Percentiles rank a stretch among this genome's conserved stretches.
Evolutionary conservation across 345 rosid species (phyloP).

Genomic region (Brassica cretica): DNA sequence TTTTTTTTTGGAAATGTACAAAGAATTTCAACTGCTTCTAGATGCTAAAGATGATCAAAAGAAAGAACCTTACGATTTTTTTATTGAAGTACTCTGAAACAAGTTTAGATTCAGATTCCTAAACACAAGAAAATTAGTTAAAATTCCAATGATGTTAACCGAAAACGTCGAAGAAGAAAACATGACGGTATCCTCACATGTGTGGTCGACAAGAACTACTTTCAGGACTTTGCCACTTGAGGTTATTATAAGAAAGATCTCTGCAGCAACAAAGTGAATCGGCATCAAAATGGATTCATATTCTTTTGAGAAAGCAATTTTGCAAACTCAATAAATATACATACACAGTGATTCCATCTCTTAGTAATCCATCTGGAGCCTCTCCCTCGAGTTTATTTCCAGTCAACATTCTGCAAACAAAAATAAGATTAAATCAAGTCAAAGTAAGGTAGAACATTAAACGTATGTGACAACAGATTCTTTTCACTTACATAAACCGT

Average conservation of each 20-base stretch:
- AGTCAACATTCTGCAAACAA: slow-evolving; percentile 47
- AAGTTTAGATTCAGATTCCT: slow-evolving; percentile 68
- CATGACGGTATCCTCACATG: slow-evolving; percentile 40
- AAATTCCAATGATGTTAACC: slow-evolving; percentile 18
- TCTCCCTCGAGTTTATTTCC: slow-evolving; percentile 56
- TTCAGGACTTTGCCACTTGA: slow-evolving; percentile 51
- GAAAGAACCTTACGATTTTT: slow-evolving; percentile 50
- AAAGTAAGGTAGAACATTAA: slow-evolving; percentile 11
- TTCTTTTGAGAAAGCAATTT: slow-evolving; percentile 4
- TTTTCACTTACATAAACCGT: slow-evolving; percentile 51
- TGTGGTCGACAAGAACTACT: slow-evolving; percentile 53
- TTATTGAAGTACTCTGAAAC: slow-evolving; percentile 50
- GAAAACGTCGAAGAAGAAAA: slow-evolving; percentile 22
- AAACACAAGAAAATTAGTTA: slow-evolving; percentile 11
- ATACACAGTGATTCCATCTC: slow-evolving; percentile 54
- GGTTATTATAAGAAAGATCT: slow-evolving; percentile 78
- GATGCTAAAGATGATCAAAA: slow-evolving; percentile 6
- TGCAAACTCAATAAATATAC: slow-evolving; percentile 26
- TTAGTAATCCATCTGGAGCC: slow-evolving; percentile 53
- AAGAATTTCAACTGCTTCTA: background rate
- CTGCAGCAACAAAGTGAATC: slow-evolving; percentile 44
- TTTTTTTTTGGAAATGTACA: background rate
- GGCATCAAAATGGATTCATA: slow-evolving; percentile 26
- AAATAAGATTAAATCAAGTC: slow-evolving; percentile 10
- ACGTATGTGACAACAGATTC: background rate